These are phyloP conservation scores for Fraxinus paxiana DNA, from an alignment of 305 asterid species.

Conservation along the genomic window DNA sequence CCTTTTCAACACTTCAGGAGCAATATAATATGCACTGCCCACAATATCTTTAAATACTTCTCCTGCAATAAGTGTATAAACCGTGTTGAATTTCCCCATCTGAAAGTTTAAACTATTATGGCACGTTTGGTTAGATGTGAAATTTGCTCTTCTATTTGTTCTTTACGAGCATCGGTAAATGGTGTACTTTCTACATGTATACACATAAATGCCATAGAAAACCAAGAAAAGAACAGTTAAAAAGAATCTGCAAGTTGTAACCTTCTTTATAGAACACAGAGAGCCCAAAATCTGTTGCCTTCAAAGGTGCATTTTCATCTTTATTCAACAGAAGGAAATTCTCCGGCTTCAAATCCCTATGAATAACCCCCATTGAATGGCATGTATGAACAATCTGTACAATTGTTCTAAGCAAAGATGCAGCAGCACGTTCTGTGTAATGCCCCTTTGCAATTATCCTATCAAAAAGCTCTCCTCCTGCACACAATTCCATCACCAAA, in stretches of 20 bases:
- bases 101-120: neutral
- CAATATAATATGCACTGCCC: constrained; percentile 58
- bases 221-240: neutral
- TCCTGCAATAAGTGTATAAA: constrained; percentile 30
- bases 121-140: neutral
- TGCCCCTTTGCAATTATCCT: constrained; percentile 20
- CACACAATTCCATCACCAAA: constrained; percentile 8
- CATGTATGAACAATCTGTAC: constrained; percentile 19
- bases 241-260: constrained; percentile 14
- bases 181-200: neutral
- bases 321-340: constrained; percentile 34
- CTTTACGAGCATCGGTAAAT: neutral
- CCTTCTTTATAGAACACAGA: constrained; percentile 56
- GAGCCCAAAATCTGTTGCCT: constrained; percentile 58
- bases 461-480: constrained; percentile 21
- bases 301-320: constrained; percentile 33
- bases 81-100: neutral
- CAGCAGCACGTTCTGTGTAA: constrained; percentile 17
- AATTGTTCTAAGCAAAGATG: constrained; percentile 6
- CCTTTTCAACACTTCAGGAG: constrained; percentile 56
- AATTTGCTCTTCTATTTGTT: neutral
- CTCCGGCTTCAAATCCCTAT: constrained; percentile 60
- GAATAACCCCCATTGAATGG: constrained; percentile 50
- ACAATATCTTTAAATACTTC: constrained; percentile 49
- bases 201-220: neutral